A percentile compares a stretch with the other conserved stretches of the same genome.
phyloP scores from a whole-genome alignment of 2,329 filamentous ascomycete genomes.

The Penicillium sp. region DNA sequence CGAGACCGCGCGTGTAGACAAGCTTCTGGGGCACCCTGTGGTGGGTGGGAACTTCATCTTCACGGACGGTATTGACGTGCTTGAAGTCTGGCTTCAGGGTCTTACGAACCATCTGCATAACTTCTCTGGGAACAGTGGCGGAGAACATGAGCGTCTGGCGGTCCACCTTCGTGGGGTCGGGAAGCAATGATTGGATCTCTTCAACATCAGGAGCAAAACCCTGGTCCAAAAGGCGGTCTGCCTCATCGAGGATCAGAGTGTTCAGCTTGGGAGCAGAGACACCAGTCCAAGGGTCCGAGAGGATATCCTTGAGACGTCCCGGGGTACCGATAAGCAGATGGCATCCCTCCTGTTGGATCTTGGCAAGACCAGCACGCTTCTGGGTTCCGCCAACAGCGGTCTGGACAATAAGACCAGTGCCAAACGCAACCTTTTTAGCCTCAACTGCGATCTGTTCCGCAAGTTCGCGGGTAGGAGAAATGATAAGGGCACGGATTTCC shows the following conservation, averaged over 20 bases:
- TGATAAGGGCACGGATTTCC: constrained; percentile 60
- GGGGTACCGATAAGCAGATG: constrained; percentile 89
- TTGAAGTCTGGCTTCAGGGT: constrained; percentile 83
- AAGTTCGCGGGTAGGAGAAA: constrained; percentile 63
- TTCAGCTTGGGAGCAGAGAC: constrained; percentile 64
- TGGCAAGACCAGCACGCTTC: constrained; percentile 66
- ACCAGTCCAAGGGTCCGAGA: constrained; percentile 63
- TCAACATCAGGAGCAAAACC: constrained; percentile 67
- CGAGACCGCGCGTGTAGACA: constrained; percentile 65
- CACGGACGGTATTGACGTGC: constrained; percentile 83
- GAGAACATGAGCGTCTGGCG: constrained; percentile 95
- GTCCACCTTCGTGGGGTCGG: constrained; percentile 60
- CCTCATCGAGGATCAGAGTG: constrained; percentile 63
- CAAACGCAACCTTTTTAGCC: constrained; percentile 64
- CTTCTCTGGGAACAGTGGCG: constrained; percentile 82
- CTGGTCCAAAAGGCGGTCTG: constrained; percentile 67
- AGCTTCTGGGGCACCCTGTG: constrained; percentile 77
- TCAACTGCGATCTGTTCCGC: constrained; percentile 68
- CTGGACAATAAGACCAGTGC: constrained; percentile 68
- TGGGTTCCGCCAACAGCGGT: constrained; percentile 90
- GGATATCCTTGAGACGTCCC: constrained; percentile 78
- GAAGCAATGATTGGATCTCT: constrained; percentile 63
- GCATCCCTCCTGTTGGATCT: constrained; percentile 73
- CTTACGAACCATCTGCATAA: constrained; percentile 72
- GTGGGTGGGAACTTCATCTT: constrained; percentile 82